Base-by-base conservation (phyloP, 1,139 yeast genomes). In the Nematodospora anomalae region DNA sequence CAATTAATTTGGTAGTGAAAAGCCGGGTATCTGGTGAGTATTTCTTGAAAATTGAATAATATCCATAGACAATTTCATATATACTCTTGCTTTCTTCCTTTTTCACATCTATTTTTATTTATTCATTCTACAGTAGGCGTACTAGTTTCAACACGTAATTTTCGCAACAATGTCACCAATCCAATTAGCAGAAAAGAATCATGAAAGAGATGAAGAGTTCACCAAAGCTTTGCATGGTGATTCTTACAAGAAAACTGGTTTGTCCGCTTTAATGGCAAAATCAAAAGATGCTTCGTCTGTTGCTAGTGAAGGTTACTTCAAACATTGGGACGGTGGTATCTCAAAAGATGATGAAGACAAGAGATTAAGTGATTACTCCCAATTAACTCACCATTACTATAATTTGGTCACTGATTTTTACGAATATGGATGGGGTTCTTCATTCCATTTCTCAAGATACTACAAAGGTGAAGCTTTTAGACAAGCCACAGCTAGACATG, bases 341-440 rank as follows among this genome's bases (percentile, higher is more conserved):
- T 73, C 87, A 23, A 86, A 84, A 56, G 72, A 72, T 38, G 94
- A 85, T 41, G 92, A 84, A 58, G 72, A 78, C 47, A 77, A 79
- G 52, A 80, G 97, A 65, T 70, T 87, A 46, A 76, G 74, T 31
- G 96, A 87, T 63, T 92, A 92, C 70, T 85, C 95, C 41, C 81
- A 84, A 53, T 78, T 89, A 53, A 92, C 98, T 41, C 92, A 87
- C 63, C 96, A 94, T 58, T 92, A 89, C 75, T 92, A 92, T 73
- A 92, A 92, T 71, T 80, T 92, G 60, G 97, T 88, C 37, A 90
- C 98, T 26, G 98, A 92, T 64, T 87, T 80, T 58, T 92, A 92
- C 73, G 98, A 92, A 71, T 92, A 92, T 64, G 98, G 98, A 32
- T 92, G 98, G 98, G 98, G 98, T 46, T 78, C 96, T 16, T 87